phyloP scores from a whole-genome alignment of 805 yeast genomes.

The Lipomyces starkeyi region DNA sequence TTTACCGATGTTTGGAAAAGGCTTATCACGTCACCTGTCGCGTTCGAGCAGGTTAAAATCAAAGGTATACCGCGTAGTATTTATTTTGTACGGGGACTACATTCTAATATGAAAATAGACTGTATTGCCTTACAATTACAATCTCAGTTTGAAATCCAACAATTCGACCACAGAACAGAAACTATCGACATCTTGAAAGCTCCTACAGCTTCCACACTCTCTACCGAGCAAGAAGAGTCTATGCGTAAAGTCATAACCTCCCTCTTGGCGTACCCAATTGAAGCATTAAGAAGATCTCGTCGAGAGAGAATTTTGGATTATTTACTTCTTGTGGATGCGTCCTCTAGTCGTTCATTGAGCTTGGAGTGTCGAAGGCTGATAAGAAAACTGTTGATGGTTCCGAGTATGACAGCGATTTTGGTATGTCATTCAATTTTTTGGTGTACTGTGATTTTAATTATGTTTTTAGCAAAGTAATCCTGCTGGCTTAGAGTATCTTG shows the following conservation, averaged over 20 bases:
- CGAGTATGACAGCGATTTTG: conserved; percentile 27
- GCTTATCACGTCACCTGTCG: conserved; percentile 5
- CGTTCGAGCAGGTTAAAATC: conserved; percentile 20
- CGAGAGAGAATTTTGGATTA: conserved; percentile 26
- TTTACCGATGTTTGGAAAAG: conserved; percentile 5
- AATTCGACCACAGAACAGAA: not conserved
- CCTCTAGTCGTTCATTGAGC: not conserved
- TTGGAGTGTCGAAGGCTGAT: conserved; percentile 12
- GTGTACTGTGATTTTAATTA: conserved; percentile 54
- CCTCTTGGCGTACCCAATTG: conserved; percentile 19
- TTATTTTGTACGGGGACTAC: not conserved
- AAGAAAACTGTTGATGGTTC: conserved; percentile 14
- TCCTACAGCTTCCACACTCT: not conserved
- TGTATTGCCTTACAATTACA: not conserved
- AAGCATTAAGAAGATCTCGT: conserved; percentile 8
- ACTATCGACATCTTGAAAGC: conserved; percentile 2
- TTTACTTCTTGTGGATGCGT: conserved; percentile 19
- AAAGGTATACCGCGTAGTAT: conserved; percentile 14
- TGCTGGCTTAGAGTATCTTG: conserved; percentile 7
- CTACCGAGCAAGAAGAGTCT: not conserved
- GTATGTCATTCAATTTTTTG: conserved; percentile 11
- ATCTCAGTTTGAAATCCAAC: conserved; percentile 13
- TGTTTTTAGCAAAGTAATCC: conserved; percentile 35
- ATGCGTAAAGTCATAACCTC: conserved; percentile 6
- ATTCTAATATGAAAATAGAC: not conserved